Conservation (phyloP, 305 asterid genomes). For the Salvia sclarea region DNA sequence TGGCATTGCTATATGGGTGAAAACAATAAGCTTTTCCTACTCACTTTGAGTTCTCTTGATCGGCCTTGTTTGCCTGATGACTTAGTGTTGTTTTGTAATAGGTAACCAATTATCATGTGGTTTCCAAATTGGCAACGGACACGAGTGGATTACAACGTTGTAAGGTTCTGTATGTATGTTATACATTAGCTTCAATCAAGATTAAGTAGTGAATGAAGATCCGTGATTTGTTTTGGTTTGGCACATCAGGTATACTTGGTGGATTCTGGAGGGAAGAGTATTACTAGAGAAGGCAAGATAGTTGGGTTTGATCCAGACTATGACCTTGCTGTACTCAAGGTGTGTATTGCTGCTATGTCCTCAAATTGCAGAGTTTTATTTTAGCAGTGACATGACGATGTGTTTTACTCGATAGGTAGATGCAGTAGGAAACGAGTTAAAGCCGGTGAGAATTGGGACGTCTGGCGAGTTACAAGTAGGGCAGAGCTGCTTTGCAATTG, state of each 20-base stretch:
- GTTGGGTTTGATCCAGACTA: slow-evolving; percentile 79
- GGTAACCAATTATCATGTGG: slow-evolving; percentile 88
- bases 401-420: slow-evolving; percentile 46
- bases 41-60: too few species aligned
- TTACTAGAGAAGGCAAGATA: slow-evolving; percentile 60
- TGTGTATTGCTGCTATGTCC: too few species aligned
- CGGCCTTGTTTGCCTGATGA: neutral
- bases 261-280: slow-evolving; percentile 61
- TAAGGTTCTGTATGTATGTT: slow-evolving; percentile 61
- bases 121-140: slow-evolving; percentile 78
- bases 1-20: too few species aligned
- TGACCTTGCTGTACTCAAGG: slow-evolving; percentile 91
- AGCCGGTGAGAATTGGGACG: slow-evolving; percentile 61
- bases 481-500: slow-evolving; percentile 87
- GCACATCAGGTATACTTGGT: slow-evolving; percentile 56
- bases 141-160: slow-evolving; percentile 77
- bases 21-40: too few species aligned
- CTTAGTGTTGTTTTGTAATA: slow-evolving; percentile 33
- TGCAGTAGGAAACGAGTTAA: slow-evolving; percentile 62
- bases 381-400: too few species aligned
- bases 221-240: neutral
- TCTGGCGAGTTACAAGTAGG: slow-evolving; percentile 70
- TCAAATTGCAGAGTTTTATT: too few species aligned
- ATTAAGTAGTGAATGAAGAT: neutral
- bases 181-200: neutral